Base-by-base conservation (phyloP, 768 basidiomycete species). In the Leccinum subtestaceum region DNA sequence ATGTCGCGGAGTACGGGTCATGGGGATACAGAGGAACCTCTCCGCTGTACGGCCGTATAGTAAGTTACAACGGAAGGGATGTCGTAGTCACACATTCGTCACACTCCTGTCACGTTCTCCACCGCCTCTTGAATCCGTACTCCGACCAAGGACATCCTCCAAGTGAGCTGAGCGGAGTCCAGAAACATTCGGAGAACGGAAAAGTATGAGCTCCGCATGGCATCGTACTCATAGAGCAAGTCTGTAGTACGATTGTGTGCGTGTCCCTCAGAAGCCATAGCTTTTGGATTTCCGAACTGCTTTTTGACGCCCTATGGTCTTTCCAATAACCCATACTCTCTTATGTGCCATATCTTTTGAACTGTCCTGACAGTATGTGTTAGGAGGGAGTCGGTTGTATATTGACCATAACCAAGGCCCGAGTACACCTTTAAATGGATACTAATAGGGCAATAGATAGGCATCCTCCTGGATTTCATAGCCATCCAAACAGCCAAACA, bases 1-100 rank as follows among this genome's bases (percentile, higher is more conserved):
- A 29, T 45, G n/a, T 60, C 67, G 67, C 67, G 67, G 67, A 68
- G 68, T 68, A 29, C 43, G 59, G n/a, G 52, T n/a, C 48, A 52
- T 60, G 17, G 47, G 36, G 48, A 27, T 25, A 4, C 45, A 46
- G 40, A 43, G 40, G 40, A 43, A 40, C 40, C 40, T 40, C 40
- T 45, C 43, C 43, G 43, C 10, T 17, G 40, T 43, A 38, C 5
- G 12, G 5, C 34, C 5, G 32, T 34, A 34, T 34, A 17, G 15
- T 38, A 27, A 27, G 25, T 27, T 27, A 38, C 36, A 38, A n/a
- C 17, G 46, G 19, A 47, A 21, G 19, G 21, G 21, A 13, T 46
- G 45, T 11, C 46, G 21, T 15, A 17, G 25, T 49, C 25, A 27
- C 47, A 11, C 15, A 7, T 19, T 32, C 29, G 31, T 50, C 29